Evolutionary conservation across 129 eudicot genomes (phyloP).

Genomic region (Rutidosis leptorrhynchoides): DNA sequence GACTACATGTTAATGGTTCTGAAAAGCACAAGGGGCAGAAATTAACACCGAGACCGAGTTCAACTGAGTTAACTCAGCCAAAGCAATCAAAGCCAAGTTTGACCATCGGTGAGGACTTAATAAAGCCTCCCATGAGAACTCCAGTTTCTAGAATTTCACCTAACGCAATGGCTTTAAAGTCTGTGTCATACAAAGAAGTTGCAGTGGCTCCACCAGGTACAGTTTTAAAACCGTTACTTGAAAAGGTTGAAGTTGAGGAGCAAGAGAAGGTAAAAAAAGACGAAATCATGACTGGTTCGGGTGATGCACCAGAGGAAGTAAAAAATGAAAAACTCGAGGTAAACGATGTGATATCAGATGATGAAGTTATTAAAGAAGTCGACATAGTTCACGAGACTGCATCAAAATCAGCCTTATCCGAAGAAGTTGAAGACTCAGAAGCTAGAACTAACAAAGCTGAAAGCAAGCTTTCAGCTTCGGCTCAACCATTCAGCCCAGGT

Average conservation of each 20-base stretch:
- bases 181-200: constrained; percentile 94
- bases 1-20: constrained; percentile 49
- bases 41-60: constrained; percentile 40
- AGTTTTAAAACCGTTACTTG: constrained; percentile 72
- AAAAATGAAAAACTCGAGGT: constrained; percentile 28
- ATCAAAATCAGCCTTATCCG: constrained; percentile 31
- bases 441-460: constrained; percentile 40
- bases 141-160: constrained; percentile 45
- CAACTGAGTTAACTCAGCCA: constrained; percentile 40
- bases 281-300: constrained; percentile 40
- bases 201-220: constrained; percentile 98
- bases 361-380: constrained; percentile 50
- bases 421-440: constrained; percentile 33
- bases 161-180: constrained; percentile 70
- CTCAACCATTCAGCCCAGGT: constrained; percentile 86
- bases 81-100: constrained; percentile 47
- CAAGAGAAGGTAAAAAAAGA: constrained; percentile 54
- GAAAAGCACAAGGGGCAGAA: constrained; percentile 46
- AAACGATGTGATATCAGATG: constrained; percentile 43
- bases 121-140: constrained; percentile 37
- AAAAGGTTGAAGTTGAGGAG: constrained; percentile 55
- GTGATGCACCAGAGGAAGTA: constrained; percentile 41
- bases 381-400: constrained; percentile 39
- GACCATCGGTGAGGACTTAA: constrained; percentile 33
- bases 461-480: constrained; percentile 93